A percentile compares a stretch with the other conserved stretches of the same genome.
Conservation (phyloP, 2,329 filamentous ascomycete species). For the Torrubiella hemipterigena region DNA sequence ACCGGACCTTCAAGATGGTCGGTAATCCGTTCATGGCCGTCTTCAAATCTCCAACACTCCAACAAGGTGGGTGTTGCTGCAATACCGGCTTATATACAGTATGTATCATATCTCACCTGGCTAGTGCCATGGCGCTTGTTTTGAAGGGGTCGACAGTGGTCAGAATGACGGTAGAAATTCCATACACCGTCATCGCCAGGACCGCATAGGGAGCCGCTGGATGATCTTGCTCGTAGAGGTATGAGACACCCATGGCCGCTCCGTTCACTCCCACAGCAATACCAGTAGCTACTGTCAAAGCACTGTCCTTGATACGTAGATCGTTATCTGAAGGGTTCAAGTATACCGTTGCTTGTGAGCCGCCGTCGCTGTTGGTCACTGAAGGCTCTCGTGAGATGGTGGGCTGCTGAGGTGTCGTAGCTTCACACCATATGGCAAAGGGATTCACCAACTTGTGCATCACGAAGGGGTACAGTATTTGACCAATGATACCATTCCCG, state of each 20-base stretch:
- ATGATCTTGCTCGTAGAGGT: conserved; percentile 41
- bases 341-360: too few species aligned
- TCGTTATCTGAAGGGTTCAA: neutral
- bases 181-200: conserved; percentile 45
- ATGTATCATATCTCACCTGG: too few species aligned
- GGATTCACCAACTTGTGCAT: conserved; percentile 18
- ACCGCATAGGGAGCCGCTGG: conserved; percentile 43
- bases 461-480: conserved; percentile 24
- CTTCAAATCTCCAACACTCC: too few species aligned
- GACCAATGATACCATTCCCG: conserved; percentile 35
- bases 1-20: too few species aligned
- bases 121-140: conserved; percentile 20
- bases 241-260: conserved; percentile 47
- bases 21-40: too few species aligned
- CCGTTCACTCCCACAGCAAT: conserved; percentile 45
- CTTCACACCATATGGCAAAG: too few species aligned
- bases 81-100: too few species aligned
- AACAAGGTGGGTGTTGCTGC: too few species aligned
- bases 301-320: conserved; percentile 12
- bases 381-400: neutral
- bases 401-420: neutral
- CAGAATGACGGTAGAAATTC: conserved; percentile 42
- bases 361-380: conserved; percentile 1
- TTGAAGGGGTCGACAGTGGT: conserved; percentile 35
- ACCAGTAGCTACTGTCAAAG: conserved; percentile 33